phyloP scores from a whole-genome alignment of 768 basidiomycete species.

The Boletellus emodensis region DNA sequence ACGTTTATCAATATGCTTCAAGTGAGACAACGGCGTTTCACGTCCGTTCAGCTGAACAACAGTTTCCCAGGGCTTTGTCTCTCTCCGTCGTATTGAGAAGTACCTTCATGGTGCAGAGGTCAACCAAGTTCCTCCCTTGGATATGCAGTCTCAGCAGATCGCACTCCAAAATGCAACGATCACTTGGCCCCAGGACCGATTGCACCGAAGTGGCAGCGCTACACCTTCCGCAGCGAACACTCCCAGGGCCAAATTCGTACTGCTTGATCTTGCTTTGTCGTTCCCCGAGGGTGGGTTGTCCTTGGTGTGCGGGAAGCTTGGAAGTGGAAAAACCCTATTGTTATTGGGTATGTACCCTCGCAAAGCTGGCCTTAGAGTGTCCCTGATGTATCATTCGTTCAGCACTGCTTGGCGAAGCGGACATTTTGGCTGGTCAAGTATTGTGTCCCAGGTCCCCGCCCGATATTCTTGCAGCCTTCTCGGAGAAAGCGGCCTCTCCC shows the following conservation, averaged over 20 bases:
- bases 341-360: constrained; percentile 47
- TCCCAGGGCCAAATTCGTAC: constrained; percentile 73
- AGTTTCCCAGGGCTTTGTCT: constrained; percentile 61
- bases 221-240: constrained; percentile 61
- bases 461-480: constrained; percentile 64
- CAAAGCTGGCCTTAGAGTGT: background rate
- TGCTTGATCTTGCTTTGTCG: constrained; percentile 71
- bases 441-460: constrained; percentile 83
- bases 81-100: constrained; percentile 86
- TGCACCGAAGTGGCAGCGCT: constrained; percentile 37
- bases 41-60: background rate
- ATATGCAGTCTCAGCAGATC: constrained; percentile 55
- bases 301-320: constrained; percentile 84
- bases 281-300: constrained; percentile 80
- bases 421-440: constrained; percentile 70
- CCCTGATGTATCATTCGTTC: constrained; percentile 9
- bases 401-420: constrained; percentile 66
- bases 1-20: constrained; percentile 89
- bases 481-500: constrained; percentile 36
- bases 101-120: constrained; percentile 80
- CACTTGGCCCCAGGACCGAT: constrained; percentile 84
- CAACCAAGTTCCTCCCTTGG: constrained; percentile 51
- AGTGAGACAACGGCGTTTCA: constrained; percentile 30
- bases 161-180: constrained; percentile 81
- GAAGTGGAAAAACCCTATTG: constrained; percentile 84